Conservation (phyloP, 176 grass and related monocot genomes). For the Oryza australiensis region DNA sequence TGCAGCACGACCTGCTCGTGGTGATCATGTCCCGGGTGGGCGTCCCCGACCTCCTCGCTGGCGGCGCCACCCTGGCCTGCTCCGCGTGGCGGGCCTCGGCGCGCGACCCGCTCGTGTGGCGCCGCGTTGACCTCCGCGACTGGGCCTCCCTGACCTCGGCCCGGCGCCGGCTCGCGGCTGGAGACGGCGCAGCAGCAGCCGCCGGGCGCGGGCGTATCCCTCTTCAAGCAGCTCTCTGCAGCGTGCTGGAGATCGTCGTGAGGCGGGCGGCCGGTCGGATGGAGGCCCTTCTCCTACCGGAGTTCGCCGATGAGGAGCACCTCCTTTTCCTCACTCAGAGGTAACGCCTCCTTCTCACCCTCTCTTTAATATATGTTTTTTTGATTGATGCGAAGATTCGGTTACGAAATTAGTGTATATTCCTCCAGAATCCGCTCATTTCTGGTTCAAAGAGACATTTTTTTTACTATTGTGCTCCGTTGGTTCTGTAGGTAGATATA, state of each 20-base stretch:
- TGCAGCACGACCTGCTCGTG: slow-evolving; percentile 58
- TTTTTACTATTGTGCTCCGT: neutral
- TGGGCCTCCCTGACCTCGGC: slow-evolving; percentile 39
- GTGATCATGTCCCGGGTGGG: slow-evolving; percentile 53
- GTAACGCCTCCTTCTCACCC: slow-evolving; percentile 35
- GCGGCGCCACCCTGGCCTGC: slow-evolving; percentile 45
- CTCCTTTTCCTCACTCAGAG: slow-evolving; percentile 50
- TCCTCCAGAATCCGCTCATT: neutral
- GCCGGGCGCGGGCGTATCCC: neutral
- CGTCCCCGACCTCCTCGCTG: slow-evolving; percentile 41
- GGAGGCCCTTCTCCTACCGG: slow-evolving; percentile 47
- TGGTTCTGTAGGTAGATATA: neutral
- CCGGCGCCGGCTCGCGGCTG: neutral
- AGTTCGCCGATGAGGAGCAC: slow-evolving; percentile 50
- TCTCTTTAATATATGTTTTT: neutral
- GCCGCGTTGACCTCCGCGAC: slow-evolving; percentile 54
- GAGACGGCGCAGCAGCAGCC: neutral
- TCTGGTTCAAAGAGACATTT: neutral
- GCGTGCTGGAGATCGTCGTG: slow-evolving; percentile 35
- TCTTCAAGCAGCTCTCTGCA: slow-evolving; percentile 12
- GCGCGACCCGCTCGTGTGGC: slow-evolving; percentile 54
- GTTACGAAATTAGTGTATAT: neutral
- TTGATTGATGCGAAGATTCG: neutral
- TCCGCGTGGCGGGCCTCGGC: slow-evolving; percentile 54
- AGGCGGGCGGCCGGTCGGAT: slow-evolving; percentile 22